Conservation (phyloP, 129 eudicot genomes). For the Arctium minus region DNA sequence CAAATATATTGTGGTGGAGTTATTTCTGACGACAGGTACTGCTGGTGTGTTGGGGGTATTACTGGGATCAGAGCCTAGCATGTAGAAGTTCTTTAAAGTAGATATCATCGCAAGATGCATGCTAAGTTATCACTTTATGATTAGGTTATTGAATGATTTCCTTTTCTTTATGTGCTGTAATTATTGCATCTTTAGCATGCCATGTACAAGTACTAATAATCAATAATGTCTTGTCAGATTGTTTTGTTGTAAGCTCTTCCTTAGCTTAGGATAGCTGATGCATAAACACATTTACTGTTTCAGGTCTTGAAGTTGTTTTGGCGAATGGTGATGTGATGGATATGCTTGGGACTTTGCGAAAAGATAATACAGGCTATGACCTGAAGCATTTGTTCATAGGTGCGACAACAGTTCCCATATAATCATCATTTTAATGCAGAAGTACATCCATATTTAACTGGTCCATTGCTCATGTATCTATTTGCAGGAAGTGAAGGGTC, state of each 20-base stretch:
- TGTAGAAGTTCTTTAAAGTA: no score
- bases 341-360: conserved; percentile 93
- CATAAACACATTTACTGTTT: not conserved
- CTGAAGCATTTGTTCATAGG: conserved; percentile 97
- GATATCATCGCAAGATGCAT: no score
- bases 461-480: conserved; percentile 9
- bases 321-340: conserved; percentile 94
- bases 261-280: not conserved
- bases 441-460: not conserved
- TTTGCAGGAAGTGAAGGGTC: conserved; percentile 97
- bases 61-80: no score
- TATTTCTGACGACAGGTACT: no score
- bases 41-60: no score
- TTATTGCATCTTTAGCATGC: not conserved
- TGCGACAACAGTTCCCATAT: conserved; percentile 26
- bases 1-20: no score
- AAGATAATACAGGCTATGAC: conserved; percentile 99
- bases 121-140: not conserved
- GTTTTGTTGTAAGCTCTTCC: not conserved
- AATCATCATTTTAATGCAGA: conserved; percentile 1
- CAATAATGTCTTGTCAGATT: not conserved
- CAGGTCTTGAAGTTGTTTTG: conserved; percentile 95
- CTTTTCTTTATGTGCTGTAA: not conserved
- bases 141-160: not conserved
- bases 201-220: not conserved